These are phyloP conservation scores for Chenopodium album DNA, from an alignment of 148 eudicot species.

Conservation along the genomic window DNA sequence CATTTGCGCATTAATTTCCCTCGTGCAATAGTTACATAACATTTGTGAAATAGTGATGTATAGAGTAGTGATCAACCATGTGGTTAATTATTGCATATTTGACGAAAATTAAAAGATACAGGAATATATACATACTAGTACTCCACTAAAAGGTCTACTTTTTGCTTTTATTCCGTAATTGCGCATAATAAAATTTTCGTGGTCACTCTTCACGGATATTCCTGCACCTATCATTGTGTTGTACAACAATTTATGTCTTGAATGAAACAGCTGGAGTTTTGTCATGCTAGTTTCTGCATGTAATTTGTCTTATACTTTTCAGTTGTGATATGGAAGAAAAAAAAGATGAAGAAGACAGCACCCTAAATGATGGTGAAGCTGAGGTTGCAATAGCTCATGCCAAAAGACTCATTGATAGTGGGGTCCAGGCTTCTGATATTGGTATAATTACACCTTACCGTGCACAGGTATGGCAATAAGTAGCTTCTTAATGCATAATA, in stretches of 20 bases:
- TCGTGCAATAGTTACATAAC: neutral
- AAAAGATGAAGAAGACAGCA: conserved; percentile 98
- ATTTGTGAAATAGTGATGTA: neutral
- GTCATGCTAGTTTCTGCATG: neutral
- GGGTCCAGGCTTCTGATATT: conserved; percentile 81
- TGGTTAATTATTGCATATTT: neutral
- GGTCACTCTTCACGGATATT: neutral
- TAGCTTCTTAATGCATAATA: neutral
- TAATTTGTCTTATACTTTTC: conserved; percentile 16
- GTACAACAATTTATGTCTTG: neutral
- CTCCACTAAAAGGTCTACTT: neutral
- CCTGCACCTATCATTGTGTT: neutral
- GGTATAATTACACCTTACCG: conserved; percentile 93
- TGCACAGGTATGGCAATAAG: conserved; percentile 60
- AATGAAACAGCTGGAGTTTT: neutral
- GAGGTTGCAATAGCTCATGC: conserved; percentile 90
- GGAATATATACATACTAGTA: neutral
- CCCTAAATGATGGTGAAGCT: conserved; percentile 98
- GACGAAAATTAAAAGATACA: neutral
- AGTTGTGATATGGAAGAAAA: conserved; percentile 99
- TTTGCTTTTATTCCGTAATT: too few species aligned
- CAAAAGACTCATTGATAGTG: conserved; percentile 78
- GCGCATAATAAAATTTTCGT: neutral
- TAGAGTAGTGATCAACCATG: neutral
- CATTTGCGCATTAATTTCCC: neutral